Evolutionary conservation across 2,329 filamentous ascomycete species (phyloP).

Genomic region (Apiospora hydei): DNA sequence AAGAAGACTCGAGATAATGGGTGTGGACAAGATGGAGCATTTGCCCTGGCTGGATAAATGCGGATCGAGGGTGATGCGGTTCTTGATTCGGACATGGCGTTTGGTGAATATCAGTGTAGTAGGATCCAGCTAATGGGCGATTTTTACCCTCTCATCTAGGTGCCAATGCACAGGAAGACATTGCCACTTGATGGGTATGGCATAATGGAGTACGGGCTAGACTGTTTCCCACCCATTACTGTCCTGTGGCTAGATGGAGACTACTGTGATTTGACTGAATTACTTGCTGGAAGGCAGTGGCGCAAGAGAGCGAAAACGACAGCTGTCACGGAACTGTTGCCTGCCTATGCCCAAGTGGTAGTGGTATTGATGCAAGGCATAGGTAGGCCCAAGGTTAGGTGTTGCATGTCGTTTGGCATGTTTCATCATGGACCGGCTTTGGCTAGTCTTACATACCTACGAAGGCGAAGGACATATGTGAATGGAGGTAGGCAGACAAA

Average conservation of each 20-base stretch:
- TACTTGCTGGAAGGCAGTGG: neutral
- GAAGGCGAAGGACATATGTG: neutral
- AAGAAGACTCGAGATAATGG: neutral
- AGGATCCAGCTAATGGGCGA: neutral
- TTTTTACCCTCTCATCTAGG: neutral
- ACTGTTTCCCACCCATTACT: neutral
- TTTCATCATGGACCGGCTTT: neutral
- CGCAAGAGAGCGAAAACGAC: neutral
- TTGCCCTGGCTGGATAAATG: conserved; percentile 19
- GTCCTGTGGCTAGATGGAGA: neutral
- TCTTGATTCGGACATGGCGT: conserved; percentile 11
- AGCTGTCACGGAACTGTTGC: neutral
- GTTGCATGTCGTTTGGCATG: neutral
- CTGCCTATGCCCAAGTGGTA: neutral
- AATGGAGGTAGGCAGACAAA: neutral
- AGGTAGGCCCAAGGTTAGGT: neutral
- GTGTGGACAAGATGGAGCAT: neutral
- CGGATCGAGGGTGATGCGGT: neutral
- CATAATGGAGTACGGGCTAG: neutral
- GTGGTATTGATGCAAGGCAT: neutral
- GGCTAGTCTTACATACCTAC: neutral
- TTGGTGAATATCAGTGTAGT: neutral
- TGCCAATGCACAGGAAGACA: neutral
- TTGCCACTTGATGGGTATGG: neutral
- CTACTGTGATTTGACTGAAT: neutral